Base-by-base conservation (phyloP, 2,329 filamentous ascomycete genomes). In the Neonectria sp. region DNA sequence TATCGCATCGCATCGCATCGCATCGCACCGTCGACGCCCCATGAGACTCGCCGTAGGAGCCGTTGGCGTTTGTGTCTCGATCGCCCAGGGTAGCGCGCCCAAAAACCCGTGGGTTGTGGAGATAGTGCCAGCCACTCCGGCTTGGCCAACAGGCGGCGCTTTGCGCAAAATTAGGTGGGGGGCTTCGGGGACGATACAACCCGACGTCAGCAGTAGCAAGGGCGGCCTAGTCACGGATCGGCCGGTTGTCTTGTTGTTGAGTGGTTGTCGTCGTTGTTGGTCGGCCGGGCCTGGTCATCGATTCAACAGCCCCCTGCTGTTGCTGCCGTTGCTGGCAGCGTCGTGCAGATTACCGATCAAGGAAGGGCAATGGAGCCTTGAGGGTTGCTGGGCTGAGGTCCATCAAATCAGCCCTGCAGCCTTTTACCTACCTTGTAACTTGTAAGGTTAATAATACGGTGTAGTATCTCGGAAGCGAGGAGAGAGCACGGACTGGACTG, bases 181-280 rank as follows among this genome's bases (percentile, higher is more conserved):
- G 49, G 8, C 40, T 24, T 51, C 25, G 25, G 40, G 43, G 12
- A 21, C 40, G 48, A 60, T 60, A 60, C 58, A 35, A 56, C 35
- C 27, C 27, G 59, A 53, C 37, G 55, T 59, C 61, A 64, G 61
- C 61, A 58, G 61, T 64, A 64, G 55, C 61, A 64, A 59, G 61
- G 61, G 48, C 60, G 45, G 27, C 45, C 29, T 52, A 35, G 60
- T 43, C 55, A 35, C 56, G 40, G 55, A 59, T 64, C 55, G 40
- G 6, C 37, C 25, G 51, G 29, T 55, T 43, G 31, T 37, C 48
- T 24, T 25, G 40, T n/a, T n/a, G 48, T 55, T 60, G 31, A 55
- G 40, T 49, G 56, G 37, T 11, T 55, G 25, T 33, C 17, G 55
- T 15, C 48, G n/a, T 37, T 21, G 27, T 31, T 3, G n/a, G 17